phyloP scores from a whole-genome alignment of 805 yeast species.

The Teunomyces funiuensis region DNA sequence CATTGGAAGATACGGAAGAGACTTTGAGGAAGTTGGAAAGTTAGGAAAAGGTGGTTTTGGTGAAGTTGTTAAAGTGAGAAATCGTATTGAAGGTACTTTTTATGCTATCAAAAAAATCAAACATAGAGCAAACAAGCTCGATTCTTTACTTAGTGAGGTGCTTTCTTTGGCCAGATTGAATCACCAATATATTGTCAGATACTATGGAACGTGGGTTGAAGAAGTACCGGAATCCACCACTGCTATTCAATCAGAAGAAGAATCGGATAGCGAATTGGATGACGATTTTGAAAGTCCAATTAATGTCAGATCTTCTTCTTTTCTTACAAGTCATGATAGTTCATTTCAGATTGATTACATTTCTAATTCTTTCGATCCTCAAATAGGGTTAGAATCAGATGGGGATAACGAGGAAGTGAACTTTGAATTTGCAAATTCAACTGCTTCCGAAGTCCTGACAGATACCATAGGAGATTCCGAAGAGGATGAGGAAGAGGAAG shows the following conservation, averaged over 20 bases:
- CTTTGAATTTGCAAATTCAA: slow-evolving; percentile 34
- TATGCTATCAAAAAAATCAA: slow-evolving; percentile 92
- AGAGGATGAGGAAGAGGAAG: slow-evolving; percentile 1
- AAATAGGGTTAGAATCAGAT: slow-evolving; percentile 47
- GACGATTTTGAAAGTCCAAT: slow-evolving; percentile 23
- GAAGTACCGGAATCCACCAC: slow-evolving; percentile 46
- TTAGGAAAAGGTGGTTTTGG: slow-evolving; percentile 97
- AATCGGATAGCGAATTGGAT: slow-evolving; percentile 9
- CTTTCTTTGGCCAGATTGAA: slow-evolving; percentile 87
- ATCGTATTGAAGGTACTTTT: slow-evolving; percentile 88
- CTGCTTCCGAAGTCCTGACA: slow-evolving; percentile 11
- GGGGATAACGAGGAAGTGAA: slow-evolving; percentile 25
- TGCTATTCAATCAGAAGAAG: slow-evolving; percentile 13
- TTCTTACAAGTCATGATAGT: slow-evolving; percentile 17
- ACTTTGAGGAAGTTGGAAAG: slow-evolving; percentile 90
- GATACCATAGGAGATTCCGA: slow-evolving; percentile 5
- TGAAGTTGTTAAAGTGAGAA: slow-evolving; percentile 95
- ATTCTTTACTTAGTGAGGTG: slow-evolving; percentile 85
- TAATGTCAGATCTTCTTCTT: slow-evolving; percentile 19
- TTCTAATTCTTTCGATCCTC: slow-evolving; percentile 60
- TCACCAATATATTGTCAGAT: slow-evolving; percentile 94
- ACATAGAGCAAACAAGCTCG: slow-evolving; percentile 76
- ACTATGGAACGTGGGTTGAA: slow-evolving; percentile 97
- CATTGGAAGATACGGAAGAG: slow-evolving; percentile 80
- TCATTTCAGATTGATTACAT: slow-evolving; percentile 60